phyloP scores from a whole-genome alignment of 2,329 filamentous ascomycete species.

The Neofusicoccum parvum region DNA sequence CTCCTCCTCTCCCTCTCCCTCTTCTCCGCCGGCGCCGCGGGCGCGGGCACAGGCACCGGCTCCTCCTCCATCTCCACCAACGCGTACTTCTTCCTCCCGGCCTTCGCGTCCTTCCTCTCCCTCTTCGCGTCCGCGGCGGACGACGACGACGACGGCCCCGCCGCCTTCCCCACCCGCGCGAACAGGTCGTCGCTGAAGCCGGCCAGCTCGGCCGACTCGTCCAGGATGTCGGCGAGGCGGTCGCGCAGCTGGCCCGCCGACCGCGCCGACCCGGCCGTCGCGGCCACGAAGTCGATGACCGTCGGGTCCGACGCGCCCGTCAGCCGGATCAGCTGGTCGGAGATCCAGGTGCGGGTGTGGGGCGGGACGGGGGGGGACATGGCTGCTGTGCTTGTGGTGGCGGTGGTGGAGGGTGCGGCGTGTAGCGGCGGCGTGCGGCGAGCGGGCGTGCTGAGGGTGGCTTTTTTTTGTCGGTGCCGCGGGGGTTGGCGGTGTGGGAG shows the following conservation, averaged over 20 bases:
- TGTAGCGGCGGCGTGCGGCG: background rate
- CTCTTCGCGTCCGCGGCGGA: background rate
- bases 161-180: constrained; percentile 34
- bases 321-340: constrained; percentile 55
- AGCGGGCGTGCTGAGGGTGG: background rate
- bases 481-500: too few relatives aligned
- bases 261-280: constrained; percentile 55
- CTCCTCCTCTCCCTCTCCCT: constrained; percentile 36
- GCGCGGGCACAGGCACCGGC: constrained; percentile 29
- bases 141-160: constrained; percentile 23
- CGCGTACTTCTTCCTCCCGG: constrained; percentile 51
- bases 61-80: constrained; percentile 58
- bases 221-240: constrained; percentile 56
- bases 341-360: constrained; percentile 36
- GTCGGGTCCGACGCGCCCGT: constrained; percentile 59
- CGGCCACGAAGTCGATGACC: constrained; percentile 59
- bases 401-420: background rate
- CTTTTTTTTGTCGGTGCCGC: too few relatives aligned
- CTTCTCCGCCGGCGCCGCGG: constrained; percentile 25
- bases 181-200: constrained; percentile 53
- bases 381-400: background rate
- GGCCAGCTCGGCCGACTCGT: constrained; percentile 50
- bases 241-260: constrained; percentile 51
- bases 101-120: background rate
- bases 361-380: background rate